A percentile compares a stretch with the other conserved stretches of the same genome.
Conservation (phyloP, 1,284 basidiomycete species). For the Ganoderma sp. region DNA sequence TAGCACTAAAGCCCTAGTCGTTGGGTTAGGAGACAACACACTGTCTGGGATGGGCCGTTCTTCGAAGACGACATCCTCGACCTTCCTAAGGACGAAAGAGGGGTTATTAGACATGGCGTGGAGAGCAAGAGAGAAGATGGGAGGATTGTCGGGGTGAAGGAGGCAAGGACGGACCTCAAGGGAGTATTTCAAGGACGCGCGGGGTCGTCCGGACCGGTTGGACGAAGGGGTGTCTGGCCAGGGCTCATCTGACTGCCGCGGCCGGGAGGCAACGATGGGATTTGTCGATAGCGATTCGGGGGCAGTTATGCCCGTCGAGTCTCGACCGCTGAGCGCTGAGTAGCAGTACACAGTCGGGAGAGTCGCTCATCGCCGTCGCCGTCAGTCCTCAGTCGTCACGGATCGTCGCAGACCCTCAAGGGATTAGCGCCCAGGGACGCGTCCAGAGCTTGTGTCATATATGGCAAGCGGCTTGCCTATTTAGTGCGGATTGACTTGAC, state of each 20-base stretch:
- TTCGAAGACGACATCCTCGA: constrained; percentile 79
- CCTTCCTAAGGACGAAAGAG: constrained; percentile 78
- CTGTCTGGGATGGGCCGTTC: constrained; percentile 80
- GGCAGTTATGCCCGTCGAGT: no score
- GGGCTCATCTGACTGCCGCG: constrained; percentile 29
- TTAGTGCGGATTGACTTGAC: no score
- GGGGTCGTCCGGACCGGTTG: constrained; percentile 33
- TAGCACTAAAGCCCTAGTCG: constrained; percentile 13
- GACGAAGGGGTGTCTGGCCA: constrained; percentile 17
- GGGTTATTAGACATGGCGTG: constrained; percentile 71
- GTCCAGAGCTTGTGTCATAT: no score
- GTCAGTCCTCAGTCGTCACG: no score
- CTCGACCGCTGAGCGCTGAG: no score
- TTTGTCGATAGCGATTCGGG: constrained; percentile 18
- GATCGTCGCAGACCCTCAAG: no score
- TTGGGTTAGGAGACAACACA: constrained; percentile 40
- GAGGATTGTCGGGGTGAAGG: constrained; percentile 20
- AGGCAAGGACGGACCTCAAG: constrained; percentile 1
- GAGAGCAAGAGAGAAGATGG: constrained; percentile 14
- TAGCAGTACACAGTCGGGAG: no score
- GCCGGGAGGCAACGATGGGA: constrained; percentile 1
- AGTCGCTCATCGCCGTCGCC: no score
- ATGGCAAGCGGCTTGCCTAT: no score
- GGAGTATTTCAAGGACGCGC: constrained; percentile 29
- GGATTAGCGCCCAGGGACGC: no score